phyloP scores from a whole-genome alignment of 2,329 filamentous ascomycete species.

The Akanthomyces muscarius region DNA sequence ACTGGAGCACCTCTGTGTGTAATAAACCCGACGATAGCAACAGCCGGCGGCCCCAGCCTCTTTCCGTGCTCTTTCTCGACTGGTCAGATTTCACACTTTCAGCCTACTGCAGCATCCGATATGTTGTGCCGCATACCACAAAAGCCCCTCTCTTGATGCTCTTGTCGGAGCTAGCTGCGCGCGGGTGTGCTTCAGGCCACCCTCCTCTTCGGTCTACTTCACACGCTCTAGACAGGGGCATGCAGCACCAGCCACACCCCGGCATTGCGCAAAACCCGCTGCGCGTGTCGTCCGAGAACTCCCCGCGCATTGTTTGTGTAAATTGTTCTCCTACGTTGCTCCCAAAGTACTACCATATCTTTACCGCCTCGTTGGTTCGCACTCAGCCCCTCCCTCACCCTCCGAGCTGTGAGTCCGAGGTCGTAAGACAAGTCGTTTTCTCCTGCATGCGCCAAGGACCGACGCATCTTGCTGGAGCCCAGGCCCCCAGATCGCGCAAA shows the following conservation, averaged over 20 bases:
- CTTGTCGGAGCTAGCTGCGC: not conserved
- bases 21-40: not conserved
- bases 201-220: constrained; percentile 1
- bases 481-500: constrained; percentile 13
- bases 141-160: not conserved
- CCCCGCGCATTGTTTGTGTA: not conserved
- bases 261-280: constrained; percentile 10
- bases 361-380: not conserved
- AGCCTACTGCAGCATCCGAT: not conserved
- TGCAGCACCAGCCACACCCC: constrained; percentile 6
- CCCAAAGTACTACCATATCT: not conserved
- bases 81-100: not conserved
- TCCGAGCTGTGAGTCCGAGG: not conserved
- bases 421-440: not conserved
- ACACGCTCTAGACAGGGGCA: constrained; percentile 4
- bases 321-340: not conserved
- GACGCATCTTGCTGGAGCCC: constrained; percentile 15
- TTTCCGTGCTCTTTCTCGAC: not conserved
- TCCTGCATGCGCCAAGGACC: not conserved
- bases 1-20: not conserved
- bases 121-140: not conserved
- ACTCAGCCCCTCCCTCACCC: not conserved
- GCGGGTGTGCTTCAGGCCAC: constrained; percentile 1
- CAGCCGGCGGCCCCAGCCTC: constrained; percentile 5
- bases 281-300: not conserved